Conservation (phyloP, 306 rosid species). For the Cyamopsis tetragonoloba region DNA sequence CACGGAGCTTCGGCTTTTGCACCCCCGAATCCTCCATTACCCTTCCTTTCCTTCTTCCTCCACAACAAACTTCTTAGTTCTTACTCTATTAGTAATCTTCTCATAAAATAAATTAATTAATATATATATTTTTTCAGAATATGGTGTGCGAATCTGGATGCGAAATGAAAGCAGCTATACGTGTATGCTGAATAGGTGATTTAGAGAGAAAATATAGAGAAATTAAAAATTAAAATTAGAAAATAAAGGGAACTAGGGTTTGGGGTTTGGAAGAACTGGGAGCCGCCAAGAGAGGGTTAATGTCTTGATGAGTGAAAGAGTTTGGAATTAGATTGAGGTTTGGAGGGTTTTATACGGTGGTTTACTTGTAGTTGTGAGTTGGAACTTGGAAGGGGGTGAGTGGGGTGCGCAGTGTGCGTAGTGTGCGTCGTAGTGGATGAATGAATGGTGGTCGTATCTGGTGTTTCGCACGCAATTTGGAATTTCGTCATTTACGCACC, state of each 20-base stretch:
- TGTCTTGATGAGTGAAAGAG: background rate
- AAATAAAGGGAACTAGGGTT: conserved; percentile 67
- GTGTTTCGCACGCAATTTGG: background rate
- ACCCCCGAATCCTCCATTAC: conserved; percentile 53
- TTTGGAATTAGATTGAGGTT: background rate
- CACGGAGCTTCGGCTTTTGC: conserved; percentile 39
- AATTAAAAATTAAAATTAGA: background rate
- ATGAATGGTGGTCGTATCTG: background rate
- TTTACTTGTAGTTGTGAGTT: background rate
- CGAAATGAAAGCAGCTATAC: background rate
- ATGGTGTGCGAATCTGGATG: background rate
- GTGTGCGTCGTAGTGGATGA: background rate
- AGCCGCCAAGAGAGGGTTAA: conserved; percentile 57
- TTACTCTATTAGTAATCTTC: background rate
- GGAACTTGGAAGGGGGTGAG: background rate
- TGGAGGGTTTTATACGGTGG: conserved; percentile 22
- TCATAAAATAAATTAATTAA: background rate
- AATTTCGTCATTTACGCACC: background rate
- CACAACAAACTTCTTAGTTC: background rate
- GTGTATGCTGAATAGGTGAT: background rate
- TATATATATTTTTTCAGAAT: background rate
- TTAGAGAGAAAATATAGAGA: too few relatives aligned
- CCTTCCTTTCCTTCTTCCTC: conserved; percentile 27
- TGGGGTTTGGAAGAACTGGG: conserved; percentile 13
- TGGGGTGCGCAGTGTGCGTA: background rate